Evolutionary conservation across 192 early-diverging fungal genomes (phyloP), one percentile per base, ranked within the genome.

Genomic region (Diversispora epigaea): DNA sequence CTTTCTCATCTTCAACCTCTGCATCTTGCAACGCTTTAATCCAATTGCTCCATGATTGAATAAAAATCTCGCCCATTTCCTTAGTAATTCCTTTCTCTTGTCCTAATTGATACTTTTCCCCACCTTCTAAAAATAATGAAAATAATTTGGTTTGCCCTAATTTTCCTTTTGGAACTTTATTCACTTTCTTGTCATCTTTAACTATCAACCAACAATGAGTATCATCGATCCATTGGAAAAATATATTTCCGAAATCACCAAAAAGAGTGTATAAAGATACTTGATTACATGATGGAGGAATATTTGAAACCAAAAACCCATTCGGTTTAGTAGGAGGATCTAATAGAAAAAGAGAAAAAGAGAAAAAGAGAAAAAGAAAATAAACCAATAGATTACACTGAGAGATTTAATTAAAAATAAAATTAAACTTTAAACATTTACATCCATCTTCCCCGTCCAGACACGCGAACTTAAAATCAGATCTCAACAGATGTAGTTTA

Each of bases 401-500:
- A 43, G 41, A 15, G 11, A 45, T 6, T 15, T 14, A 44, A 3
- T 46, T 15, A 44, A 8, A 2, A 66, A 11, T 44, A 19, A 8
- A 66, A 44, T 12, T 21, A 14, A 5, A 47, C 22, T 17, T 52
- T 43, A 12, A 45, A 21, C 32, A 74, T 47, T 65, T 64, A 75
- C 73, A 43, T 65, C 73, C 73, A 54, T 88, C 84, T 15, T 77
- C 68, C 1, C 90, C 91, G 5, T 69, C 70, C 17, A 94, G 61
- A 75, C 92, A 78, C 63, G 93, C 54, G 60, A 77, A 84, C 4
- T 83, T 83, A 14, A 89, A 79, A 57, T 91, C 89, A 39, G 82
- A 87, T 32, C 89, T 79, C 89, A 93, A 91, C 49, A 93, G 68
- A 74, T 86, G 85, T 5, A 94, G 41, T 61, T 87, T 83, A 77